A percentile compares a stretch with the other conserved stretches of the same genome.
Conservation (phyloP, 352 stramenopile species). For the Pythium periplocum region DNA sequence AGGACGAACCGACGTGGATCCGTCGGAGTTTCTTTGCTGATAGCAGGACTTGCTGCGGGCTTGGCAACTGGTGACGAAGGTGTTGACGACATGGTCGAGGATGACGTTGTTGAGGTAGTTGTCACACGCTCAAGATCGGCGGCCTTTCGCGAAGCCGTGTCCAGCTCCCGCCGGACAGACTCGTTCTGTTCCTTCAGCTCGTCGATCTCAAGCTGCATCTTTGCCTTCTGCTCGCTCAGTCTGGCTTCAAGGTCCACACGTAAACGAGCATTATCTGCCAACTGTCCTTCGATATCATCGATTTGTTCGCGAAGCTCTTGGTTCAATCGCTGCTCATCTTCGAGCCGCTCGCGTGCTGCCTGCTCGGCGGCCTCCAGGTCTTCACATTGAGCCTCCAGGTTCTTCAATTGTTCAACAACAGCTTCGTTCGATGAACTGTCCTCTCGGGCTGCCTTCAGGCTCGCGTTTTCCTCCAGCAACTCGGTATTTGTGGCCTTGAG, state of each 20-base stretch:
- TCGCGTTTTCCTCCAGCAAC: conserved; percentile 41
- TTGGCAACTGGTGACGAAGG: conserved; percentile 7
- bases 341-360: conserved; percentile 29
- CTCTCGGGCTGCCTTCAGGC: conserved; percentile 15
- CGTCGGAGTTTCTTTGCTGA: conserved; percentile 1
- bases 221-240: conserved; percentile 27
- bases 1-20: conserved; percentile 18
- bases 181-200: conserved; percentile 43
- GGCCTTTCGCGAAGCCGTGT: conserved; percentile 38
- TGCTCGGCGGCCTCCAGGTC: conserved; percentile 50
- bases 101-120: conserved; percentile 7
- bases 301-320: conserved; percentile 44
- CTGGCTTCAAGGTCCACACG: conserved; percentile 11
- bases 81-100: conserved; percentile 14
- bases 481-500: conserved; percentile 45
- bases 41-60: too few species aligned
- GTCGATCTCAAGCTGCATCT: conserved; percentile 50
- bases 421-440: conserved; percentile 3
- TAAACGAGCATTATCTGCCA: conserved; percentile 9
- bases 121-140: conserved; percentile 39
- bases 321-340: conserved; percentile 35
- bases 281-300: conserved; percentile 27
- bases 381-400: conserved; percentile 40
- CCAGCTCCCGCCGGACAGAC: conserved; percentile 44
- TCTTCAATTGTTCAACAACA: background rate